Percentiles rank a stretch among this genome's conserved stretches.
Evolutionary conservation across 1,139 yeast species (phyloP).

Genomic region (Lodderomyces oxycetoniae): DNA sequence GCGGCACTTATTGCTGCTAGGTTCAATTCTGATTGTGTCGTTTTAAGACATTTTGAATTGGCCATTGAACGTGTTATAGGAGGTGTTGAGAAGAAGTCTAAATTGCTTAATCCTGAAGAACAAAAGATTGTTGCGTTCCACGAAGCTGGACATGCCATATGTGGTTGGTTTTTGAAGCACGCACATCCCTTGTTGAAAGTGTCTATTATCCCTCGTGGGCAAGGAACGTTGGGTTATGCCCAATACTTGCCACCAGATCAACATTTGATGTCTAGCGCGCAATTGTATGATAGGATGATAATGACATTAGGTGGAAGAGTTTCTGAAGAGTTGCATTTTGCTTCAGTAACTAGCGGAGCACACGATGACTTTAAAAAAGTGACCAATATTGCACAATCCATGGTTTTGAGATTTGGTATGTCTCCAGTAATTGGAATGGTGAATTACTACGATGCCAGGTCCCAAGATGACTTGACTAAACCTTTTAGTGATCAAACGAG

Average conservation of each 20-base stretch:
- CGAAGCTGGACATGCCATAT: slow-evolving; percentile 97
- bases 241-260: slow-evolving; percentile 95
- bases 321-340: slow-evolving; percentile 86
- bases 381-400: slow-evolving; percentile 88
- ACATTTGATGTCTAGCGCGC: slow-evolving; percentile 72
- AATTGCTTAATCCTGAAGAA: slow-evolving; percentile 77
- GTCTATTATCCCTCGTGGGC: slow-evolving; percentile 94
- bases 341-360: slow-evolving; percentile 91
- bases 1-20: slow-evolving; percentile 97
- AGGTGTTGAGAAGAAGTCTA: slow-evolving; percentile 87
- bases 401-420: slow-evolving; percentile 94
- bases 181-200: slow-evolving; percentile 95
- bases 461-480: slow-evolving; percentile 67
- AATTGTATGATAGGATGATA: slow-evolving; percentile 83
- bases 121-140: slow-evolving; percentile 90
- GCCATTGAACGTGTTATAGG: slow-evolving; percentile 98
- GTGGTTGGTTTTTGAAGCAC: slow-evolving; percentile 89
- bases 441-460: slow-evolving; percentile 53
- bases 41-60: slow-evolving; percentile 78
- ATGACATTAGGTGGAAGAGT: slow-evolving; percentile 98
- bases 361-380: slow-evolving; percentile 95
- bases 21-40: slow-evolving; percentile 62
- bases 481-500: slow-evolving; percentile 92
- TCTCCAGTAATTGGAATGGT: slow-evolving; percentile 78
- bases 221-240: slow-evolving; percentile 96